A percentile compares a stretch with the other conserved stretches of the same genome.
Evolutionary conservation across 441 rosid species (phyloP).

Genomic region (Adansonia gregorii): DNA sequence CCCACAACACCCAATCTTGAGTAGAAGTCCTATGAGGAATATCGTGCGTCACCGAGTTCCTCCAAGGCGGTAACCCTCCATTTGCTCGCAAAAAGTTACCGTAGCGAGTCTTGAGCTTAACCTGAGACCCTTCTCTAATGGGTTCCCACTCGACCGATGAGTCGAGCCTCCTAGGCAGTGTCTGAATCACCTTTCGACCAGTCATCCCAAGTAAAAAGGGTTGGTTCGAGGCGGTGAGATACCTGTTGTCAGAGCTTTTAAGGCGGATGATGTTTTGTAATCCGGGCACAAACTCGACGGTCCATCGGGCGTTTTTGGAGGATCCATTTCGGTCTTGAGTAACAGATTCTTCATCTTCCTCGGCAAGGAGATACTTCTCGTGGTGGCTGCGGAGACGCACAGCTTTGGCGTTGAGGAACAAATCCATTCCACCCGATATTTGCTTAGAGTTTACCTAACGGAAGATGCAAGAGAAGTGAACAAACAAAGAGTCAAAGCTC

Average conservation of each 20-base stretch:
- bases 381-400: conserved; percentile 16
- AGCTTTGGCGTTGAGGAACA: conserved; percentile 5
- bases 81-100: conserved; percentile 5
- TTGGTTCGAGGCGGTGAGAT: conserved; percentile 10
- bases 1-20: conserved; percentile 12
- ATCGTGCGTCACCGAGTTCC: conserved; percentile 19
- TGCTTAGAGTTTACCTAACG: too few species aligned
- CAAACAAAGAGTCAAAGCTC: too few species aligned
- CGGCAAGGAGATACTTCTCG: conserved; percentile 9
- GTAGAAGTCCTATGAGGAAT: background rate
- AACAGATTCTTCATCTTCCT: conserved; percentile 7
- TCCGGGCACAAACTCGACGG: conserved; percentile 12
- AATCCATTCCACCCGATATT: background rate
- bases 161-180: conserved; percentile 6
- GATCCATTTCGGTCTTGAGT: conserved; percentile 5
- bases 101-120: conserved; percentile 3
- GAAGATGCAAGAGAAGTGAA: too few species aligned
- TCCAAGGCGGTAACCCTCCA: conserved; percentile 10
- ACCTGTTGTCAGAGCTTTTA: conserved; percentile 8
- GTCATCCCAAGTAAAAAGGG: conserved; percentile 13
- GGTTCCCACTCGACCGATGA: conserved; percentile 15
- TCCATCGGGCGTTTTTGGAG: conserved; percentile 13
- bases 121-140: conserved; percentile 1
- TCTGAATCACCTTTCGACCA: background rate
- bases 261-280: background rate